phyloP scores from a whole-genome alignment of 192 early-diverging fungal species.

The Chytriomyces sp. region DNA sequence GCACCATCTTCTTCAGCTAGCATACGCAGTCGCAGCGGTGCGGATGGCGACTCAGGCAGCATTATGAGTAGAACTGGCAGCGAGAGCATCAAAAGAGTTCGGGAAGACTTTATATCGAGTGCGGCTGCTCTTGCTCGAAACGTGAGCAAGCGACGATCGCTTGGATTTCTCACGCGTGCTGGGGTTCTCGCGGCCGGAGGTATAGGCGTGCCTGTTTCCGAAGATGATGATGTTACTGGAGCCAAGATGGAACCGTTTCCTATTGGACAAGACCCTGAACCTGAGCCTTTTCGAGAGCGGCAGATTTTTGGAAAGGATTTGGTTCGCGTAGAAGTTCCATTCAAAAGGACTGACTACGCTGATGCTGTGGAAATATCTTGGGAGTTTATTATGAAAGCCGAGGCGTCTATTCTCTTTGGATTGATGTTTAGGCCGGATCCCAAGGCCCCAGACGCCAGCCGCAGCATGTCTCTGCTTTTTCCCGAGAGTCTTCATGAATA shows the following conservation, averaged over 20 bases:
- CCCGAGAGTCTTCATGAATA: conserved; percentile 23
- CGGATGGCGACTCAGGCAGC: not conserved
- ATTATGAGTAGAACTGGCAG: not conserved
- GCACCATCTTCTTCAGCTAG: not conserved
- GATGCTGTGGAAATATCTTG: conserved; percentile 21
- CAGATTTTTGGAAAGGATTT: conserved; percentile 20
- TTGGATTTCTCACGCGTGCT: conserved; percentile 21
- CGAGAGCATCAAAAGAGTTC: not conserved
- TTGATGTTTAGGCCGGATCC: conserved; percentile 26
- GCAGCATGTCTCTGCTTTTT: conserved; percentile 7
- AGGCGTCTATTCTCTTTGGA: conserved; percentile 30
- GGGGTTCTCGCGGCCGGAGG: conserved; percentile 16
- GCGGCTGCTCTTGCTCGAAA: not conserved
- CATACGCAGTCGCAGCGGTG: not conserved
- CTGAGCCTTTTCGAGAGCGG: not conserved
- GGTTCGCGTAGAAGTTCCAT: conserved; percentile 10
- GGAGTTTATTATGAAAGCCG: conserved; percentile 32
- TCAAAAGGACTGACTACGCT: not conserved
- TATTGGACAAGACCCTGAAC: conserved; percentile 5
- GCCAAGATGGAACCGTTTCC: conserved; percentile 11
- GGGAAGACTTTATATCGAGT: not conserved
- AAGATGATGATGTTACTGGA: not conserved
- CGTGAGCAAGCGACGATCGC: not conserved
- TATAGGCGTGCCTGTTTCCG: not conserved
- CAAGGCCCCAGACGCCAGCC: conserved; percentile 8